Base-by-base conservation (phyloP, 1,284 basidiomycete genomes). In the Cutaneotrichosporon sp. region DNA sequence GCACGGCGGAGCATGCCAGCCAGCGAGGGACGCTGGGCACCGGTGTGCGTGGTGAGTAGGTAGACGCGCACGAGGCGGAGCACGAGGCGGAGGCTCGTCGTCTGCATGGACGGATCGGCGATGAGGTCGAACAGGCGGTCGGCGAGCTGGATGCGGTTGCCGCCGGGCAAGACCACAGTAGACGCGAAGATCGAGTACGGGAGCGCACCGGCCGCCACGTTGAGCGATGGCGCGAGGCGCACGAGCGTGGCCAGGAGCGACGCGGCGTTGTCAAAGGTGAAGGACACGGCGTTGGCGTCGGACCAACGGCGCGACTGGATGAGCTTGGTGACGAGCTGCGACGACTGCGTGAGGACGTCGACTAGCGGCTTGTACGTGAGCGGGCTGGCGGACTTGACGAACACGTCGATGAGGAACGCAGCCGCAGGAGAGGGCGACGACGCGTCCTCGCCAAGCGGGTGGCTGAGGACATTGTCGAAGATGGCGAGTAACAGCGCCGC, bases 291-390 rank as follows among this genome's bases (percentile, higher is more conserved):
- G n/a, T 63, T 62, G 1, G 74, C 71, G 43, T 75, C 72, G 7
- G 49, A 46, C 36, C 60, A 63, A 6, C 72, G 68, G 11, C 67
- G 69, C 18, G 52, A 34, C 16, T 63, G 69, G 27, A 72, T 55
- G 14, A 72, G 53, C 33, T 63, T 66, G 13, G 64, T 65, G 7
- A 67, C 65, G 7, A 72, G 60, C n/a, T 59, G 60, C 13, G 57
- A 51, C 1, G 71, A 64, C 57, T 76, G 71, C 5, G 70, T 72
- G 51, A 78, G 57, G 13, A 71, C 66, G 5, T 78, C 75, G 33
- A 76, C 55, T 11, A 77, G 45, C 1, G 75, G 75, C 56, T 74
- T 69, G 59, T 76, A 78, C 2, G 73, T 74, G 16, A 75, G 60
- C 1, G 68, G 67, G 4, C 75, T 74, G 5, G 72, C 67, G 13